Evolutionary conservation across 148 eudicot species (phyloP), one percentile per base, ranked within the genome.

Genomic region (Amaranthus hypochondriacus): DNA sequence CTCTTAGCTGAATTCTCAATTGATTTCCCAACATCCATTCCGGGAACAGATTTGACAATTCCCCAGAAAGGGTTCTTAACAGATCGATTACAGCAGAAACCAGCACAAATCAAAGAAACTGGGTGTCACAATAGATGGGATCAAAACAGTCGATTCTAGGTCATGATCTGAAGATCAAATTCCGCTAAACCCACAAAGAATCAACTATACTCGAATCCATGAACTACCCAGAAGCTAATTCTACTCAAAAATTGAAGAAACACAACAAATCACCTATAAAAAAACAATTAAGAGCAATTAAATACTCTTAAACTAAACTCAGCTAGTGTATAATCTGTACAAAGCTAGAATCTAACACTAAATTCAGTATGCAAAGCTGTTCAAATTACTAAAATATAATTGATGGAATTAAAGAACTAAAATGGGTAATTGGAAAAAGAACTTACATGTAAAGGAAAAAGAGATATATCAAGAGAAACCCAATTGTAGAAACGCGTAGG

Each of bases 161-260:
- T 60, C 92, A 86, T 89, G 86, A 88, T 85, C 79, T 65, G 52
- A 79, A 73, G 73, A 81, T 79, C 87, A 83, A 7, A 83, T 14
- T 8, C 87, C 77, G 28, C 80, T 73, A 43, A 61, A 81, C 43
- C 83, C 75, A 74, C 77, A 74, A 71, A 44, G 4, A 82, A 48
- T 81, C 81, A 82, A 84, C 73, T 18, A 59, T 18, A 56, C 28
- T 69, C 73, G 71, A 74, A 70, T 68, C 63, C 84, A 80, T 58
- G 18, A n/a, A 83, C 68, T 39, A 64, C 79, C 83, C 83, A 80
- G 75, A 71, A 74, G 48, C 71, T 56, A 68, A 84, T 75, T 75
- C 7, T 78, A 13, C 71, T 52, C 77, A 49, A 46, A 75, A 65
- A 66, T 50, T 44, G 13, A 42, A 68, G 58, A 46, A 73, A 43